These are phyloP conservation scores for Auxenochlorella pyrenoidosa DNA, from an alignment of 139 green algal species.

Conservation along the genomic window DNA sequence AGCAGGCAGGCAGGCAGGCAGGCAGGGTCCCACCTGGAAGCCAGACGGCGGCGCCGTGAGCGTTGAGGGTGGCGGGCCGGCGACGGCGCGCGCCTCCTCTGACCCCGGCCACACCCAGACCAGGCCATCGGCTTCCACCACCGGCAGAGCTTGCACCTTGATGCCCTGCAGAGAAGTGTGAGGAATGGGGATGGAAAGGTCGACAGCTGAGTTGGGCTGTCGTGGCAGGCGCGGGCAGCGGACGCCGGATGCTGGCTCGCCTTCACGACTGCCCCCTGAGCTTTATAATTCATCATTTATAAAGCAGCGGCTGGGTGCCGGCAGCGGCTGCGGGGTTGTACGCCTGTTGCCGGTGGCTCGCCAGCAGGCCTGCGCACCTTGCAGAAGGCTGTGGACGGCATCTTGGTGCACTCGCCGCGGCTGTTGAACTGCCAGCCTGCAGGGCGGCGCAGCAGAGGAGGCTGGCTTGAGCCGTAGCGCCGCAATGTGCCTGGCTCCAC, in stretches of 20 bases:
- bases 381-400: constrained; percentile 89
- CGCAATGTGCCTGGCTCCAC: too few relatives aligned
- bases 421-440: constrained; percentile 89
- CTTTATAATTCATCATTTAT: too few relatives aligned
- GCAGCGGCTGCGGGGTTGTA: too few relatives aligned
- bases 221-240: too few relatives aligned
- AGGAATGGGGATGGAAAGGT: too few relatives aligned
- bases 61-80: not conserved
- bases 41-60: not conserved
- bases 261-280: too few relatives aligned
- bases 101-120: constrained; percentile 94
- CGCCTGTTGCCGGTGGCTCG: too few relatives aligned
- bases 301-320: not conserved
- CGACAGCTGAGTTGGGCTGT: too few relatives aligned
- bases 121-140: constrained; percentile 91
- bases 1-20: not conserved
- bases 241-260: too few relatives aligned
- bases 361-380: constrained; percentile 1
- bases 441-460: not conserved
- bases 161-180: constrained; percentile 73
- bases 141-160: constrained; percentile 76
- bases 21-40: constrained; percentile 24
- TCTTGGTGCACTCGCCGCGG: constrained; percentile 87
- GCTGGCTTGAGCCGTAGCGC: too few relatives aligned
- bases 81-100: not conserved